A percentile compares a stretch with the other conserved stretches of the same genome.
Evolutionary conservation across 805 yeast species (phyloP).

Genomic region (Maudiozyma bulderi): DNA sequence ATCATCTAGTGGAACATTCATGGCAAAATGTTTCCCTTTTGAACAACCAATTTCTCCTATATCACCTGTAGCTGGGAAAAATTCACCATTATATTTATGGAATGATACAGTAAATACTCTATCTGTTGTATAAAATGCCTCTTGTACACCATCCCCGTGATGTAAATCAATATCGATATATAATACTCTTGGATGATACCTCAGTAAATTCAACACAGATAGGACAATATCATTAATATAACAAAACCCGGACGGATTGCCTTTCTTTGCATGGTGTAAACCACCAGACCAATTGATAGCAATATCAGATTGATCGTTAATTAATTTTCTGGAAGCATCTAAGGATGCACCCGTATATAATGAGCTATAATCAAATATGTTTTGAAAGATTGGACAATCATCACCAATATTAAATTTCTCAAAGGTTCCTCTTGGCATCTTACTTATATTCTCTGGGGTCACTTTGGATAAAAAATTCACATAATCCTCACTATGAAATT

Average conservation of each 20-base stretch:
- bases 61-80: slow-evolving; percentile 90
- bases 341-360: slow-evolving; percentile 83
- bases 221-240: slow-evolving; percentile 84
- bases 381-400: slow-evolving; percentile 81
- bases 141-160: slow-evolving; percentile 94
- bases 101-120: slow-evolving; percentile 85
- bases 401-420: slow-evolving; percentile 90
- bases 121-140: slow-evolving; percentile 86
- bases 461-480: slow-evolving; percentile 64
- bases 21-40: slow-evolving; percentile 70
- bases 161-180: slow-evolving; percentile 88
- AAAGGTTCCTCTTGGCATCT: slow-evolving; percentile 38
- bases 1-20: slow-evolving; percentile 81
- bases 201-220: slow-evolving; percentile 66
- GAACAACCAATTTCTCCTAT: slow-evolving; percentile 77
- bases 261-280: slow-evolving; percentile 83
- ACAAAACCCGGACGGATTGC: slow-evolving; percentile 85
- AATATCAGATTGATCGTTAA: slow-evolving; percentile 75
- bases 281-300: slow-evolving; percentile 95
- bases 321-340: slow-evolving; percentile 80
- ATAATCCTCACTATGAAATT: slow-evolving; percentile 84
- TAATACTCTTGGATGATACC: slow-evolving; percentile 77
- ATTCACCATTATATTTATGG: slow-evolving; percentile 83
- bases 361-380: slow-evolving; percentile 64
- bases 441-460: slow-evolving; percentile 60